Conservation (phyloP, 805 yeast genomes). For the Pichia cabralensis region DNA sequence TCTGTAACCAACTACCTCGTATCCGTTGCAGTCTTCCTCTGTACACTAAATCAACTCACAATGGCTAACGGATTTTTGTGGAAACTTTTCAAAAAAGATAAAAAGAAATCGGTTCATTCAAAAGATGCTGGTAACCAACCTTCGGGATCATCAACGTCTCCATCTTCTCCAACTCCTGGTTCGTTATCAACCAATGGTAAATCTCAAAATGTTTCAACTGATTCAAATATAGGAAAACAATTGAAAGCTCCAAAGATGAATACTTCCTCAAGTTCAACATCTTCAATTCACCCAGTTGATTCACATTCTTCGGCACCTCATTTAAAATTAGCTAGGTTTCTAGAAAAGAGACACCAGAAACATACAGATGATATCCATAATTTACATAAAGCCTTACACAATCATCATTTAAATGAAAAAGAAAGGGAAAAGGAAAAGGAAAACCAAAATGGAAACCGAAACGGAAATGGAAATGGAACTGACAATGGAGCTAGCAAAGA, state of each 20-base stretch:
- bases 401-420: too few relatives aligned
- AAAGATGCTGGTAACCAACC: too few relatives aligned
- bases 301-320: constrained; percentile 9
- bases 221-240: neutral
- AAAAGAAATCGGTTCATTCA: too few relatives aligned
- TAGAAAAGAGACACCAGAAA: constrained; percentile 9
- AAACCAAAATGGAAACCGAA: too few relatives aligned
- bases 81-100: constrained; percentile 5
- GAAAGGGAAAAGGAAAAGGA: too few relatives aligned
- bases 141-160: too few relatives aligned
- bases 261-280: constrained; percentile 2
- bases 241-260: neutral
- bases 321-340: constrained; percentile 10
- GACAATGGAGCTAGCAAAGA: too few relatives aligned
- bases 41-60: neutral
- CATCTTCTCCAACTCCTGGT: neutral
- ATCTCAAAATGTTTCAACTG: too few relatives aligned
- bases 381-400: too few relatives aligned
- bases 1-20: too few relatives aligned
- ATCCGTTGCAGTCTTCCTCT: neutral
- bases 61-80: constrained; percentile 5
- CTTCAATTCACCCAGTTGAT: constrained; percentile 9
- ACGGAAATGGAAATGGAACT: too few relatives aligned
- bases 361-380: constrained; percentile 5
- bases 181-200: neutral